Evolutionary conservation across 371 early-diverging fungal species (phyloP), one percentile per base, ranked within the genome.

Genomic region (Syncephalastrum sp.): DNA sequence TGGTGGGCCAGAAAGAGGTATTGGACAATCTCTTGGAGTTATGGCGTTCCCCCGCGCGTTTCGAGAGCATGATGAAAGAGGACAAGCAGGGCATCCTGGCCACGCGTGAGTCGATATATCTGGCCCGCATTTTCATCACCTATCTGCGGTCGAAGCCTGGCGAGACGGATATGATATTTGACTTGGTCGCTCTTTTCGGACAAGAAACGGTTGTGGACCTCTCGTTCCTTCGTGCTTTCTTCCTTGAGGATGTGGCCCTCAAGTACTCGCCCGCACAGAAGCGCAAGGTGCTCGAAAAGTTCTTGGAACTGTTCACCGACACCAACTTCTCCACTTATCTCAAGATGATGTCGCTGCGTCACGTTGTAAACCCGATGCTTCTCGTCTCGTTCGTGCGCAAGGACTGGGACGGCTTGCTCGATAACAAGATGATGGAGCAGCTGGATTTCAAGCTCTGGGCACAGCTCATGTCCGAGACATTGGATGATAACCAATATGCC

Each of bases 331-430:
- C 87, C 0, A 73, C 77, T 2, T 65, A 70, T 23, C 66, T 82
- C 46, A 90, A 88, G 61, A 87, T 88, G 70, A 80, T 81, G 68
- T 68, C 86, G 0, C 73, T 93, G 27, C 76, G 90, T 4, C 81
- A 88, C 60, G 76, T 95, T 47, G 79, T 94, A 33, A 91, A 88
- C 45, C 94, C 96, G 5, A 79, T 89, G 69, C 72, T 93, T n/a
- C 67, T 91, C 14, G 83, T 83, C 3, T 64, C 85, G 0, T 65
- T 85, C 25, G 79, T 86, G 42, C 66, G 72, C 7, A 77, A 82
- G 16, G 63, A 82, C 21, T 69, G 75, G 42, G 70, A 58, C 3
- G 70, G 81, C 5, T 82, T 92, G 7, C 72, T 91, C 8, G 89
- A 90, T 63, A 59, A 68, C 1, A 75, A 75, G 10, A 81, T 90